A percentile compares a stretch with the other conserved stretches of the same genome.
These are phyloP conservation scores for Stipa capillata DNA, from an alignment of 176 grass and related monocot species.

Conservation along the genomic window DNA sequence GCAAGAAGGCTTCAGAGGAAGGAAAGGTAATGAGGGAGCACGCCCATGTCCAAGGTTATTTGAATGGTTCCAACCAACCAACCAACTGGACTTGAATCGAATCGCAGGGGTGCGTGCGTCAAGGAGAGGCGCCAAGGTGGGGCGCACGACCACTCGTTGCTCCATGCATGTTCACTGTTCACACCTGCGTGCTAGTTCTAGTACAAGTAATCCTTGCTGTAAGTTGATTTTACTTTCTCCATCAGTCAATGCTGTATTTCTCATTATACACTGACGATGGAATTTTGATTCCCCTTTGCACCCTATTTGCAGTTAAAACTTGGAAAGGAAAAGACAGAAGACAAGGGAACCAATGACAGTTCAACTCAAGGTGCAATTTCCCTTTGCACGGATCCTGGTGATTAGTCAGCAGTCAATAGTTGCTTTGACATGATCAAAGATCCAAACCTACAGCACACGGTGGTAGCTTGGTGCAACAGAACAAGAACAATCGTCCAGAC, in stretches of 20 bases:
- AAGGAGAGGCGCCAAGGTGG: background rate
- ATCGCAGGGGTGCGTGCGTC: background rate
- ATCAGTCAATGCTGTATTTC: background rate
- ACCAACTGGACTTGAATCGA: constrained; percentile 6
- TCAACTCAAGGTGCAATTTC: too few species aligned
- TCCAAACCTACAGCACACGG: background rate
- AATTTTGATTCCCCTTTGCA: background rate
- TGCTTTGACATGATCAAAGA: too few species aligned
- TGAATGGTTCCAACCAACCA: constrained; percentile 1
- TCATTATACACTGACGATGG: background rate
- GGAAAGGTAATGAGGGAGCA: constrained; percentile 6
- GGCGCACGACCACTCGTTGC: background rate
- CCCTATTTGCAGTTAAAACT: background rate
- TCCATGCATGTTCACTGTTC: constrained; percentile 7
- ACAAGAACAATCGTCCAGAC: constrained; percentile 2
- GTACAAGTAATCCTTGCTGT: background rate
- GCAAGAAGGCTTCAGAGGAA: background rate
- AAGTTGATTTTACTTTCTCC: background rate
- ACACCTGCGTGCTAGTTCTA: background rate
- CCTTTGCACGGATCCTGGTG: too few species aligned
- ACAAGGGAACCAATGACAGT: too few species aligned
- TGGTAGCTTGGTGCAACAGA: background rate
- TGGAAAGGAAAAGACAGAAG: too few species aligned
- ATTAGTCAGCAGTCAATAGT: too few species aligned
- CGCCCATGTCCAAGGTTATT: background rate